These are phyloP conservation scores for Pilatotrama ljubarskyi DNA, from an alignment of 768 basidiomycete species.

Conservation along the genomic window DNA sequence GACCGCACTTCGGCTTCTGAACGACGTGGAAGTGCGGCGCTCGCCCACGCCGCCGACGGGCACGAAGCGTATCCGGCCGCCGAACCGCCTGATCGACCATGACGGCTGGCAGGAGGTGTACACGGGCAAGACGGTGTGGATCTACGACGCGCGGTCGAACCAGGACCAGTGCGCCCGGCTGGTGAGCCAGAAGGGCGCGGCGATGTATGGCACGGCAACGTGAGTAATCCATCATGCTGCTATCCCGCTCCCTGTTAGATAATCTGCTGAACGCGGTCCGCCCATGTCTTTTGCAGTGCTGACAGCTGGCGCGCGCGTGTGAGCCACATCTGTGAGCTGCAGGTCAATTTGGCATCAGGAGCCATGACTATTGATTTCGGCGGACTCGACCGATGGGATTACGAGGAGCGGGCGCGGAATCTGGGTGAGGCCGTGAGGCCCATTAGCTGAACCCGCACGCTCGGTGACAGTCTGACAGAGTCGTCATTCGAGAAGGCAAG, in stretches of 20 bases:
- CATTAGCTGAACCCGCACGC: conserved; percentile 4
- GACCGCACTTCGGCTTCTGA: conserved; percentile 63
- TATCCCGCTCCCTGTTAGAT: background rate
- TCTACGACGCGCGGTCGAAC: conserved; percentile 71
- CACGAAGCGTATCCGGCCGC: conserved; percentile 46
- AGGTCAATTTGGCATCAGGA: conserved; percentile 60
- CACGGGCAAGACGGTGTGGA: conserved; percentile 66
- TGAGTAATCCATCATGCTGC: conserved; percentile 38
- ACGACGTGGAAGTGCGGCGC: conserved; percentile 65
- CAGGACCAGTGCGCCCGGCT: conserved; percentile 64
- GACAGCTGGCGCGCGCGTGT: conserved; percentile 81
- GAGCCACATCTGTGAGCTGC: conserved; percentile 70
- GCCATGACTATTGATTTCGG: conserved; percentile 75
- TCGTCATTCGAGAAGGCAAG: background rate
- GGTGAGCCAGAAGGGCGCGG: conserved; percentile 57
- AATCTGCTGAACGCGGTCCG: background rate
- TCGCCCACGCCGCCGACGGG: conserved; percentile 50
- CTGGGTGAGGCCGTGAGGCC: conserved; percentile 49
- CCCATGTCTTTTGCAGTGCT: conserved; percentile 44
- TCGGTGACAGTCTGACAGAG: background rate
- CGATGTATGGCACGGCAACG: conserved; percentile 78
- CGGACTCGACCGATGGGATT: conserved; percentile 74
- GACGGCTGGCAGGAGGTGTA: conserved; percentile 76
- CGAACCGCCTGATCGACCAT: conserved; percentile 60
- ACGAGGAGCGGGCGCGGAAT: conserved; percentile 61